Percentiles rank a stretch among this genome's conserved stretches.
Conservation (phyloP, 148 eudicot species). For the Vaccinium darrowii region DNA sequence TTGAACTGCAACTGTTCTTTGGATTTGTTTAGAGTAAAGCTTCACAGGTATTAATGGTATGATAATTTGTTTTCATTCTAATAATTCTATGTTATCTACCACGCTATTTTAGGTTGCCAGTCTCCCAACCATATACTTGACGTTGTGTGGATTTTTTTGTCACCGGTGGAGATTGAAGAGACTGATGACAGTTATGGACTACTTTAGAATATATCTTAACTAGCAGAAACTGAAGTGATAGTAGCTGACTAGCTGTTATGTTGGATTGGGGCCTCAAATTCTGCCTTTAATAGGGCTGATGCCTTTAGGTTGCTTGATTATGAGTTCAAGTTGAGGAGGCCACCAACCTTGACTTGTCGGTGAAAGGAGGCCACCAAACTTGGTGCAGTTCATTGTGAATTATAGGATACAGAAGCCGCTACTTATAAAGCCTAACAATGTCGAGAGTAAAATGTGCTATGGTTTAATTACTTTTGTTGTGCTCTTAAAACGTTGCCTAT, state of each 20-base stretch:
- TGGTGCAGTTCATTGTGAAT: neutral
- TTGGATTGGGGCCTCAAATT: neutral
- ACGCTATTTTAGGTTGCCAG: neutral
- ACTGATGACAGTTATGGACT: neutral
- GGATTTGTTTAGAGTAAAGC: neutral
- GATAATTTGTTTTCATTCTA: neutral
- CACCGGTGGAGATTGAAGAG: neutral
- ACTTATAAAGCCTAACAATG: neutral
- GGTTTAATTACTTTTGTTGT: neutral
- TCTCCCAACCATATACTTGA: neutral
- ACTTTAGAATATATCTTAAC: neutral
- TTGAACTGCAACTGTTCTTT: neutral
- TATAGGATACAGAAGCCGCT: neutral
- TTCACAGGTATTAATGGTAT: neutral
- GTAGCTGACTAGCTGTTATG: neutral
- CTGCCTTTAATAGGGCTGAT: neutral
- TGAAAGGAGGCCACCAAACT: neutral
- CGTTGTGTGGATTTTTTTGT: neutral
- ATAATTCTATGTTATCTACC: neutral
- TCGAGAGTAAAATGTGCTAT: neutral
- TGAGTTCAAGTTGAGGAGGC: neutral
- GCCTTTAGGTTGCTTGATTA: slow-evolving; percentile 1
- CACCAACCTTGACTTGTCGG: neutral
- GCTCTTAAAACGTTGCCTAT: neutral
- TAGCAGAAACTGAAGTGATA: neutral